These are phyloP conservation scores for Candida manassasensis DNA, from an alignment of 805 yeast genomes.

Conservation along the genomic window DNA sequence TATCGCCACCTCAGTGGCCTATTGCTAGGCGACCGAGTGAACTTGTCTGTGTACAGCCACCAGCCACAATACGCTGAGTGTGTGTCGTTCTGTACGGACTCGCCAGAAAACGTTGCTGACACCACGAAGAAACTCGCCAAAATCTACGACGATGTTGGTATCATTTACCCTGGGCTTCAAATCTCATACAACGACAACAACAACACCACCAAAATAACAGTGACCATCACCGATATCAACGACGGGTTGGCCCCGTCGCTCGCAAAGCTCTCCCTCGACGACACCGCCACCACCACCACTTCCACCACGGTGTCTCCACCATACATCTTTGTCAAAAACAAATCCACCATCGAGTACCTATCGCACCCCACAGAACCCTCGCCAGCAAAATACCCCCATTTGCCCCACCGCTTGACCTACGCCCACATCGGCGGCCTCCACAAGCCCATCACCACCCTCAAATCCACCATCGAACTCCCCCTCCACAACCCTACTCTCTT, in stretches of 20 bases:
- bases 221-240: conserved; percentile 24
- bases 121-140: conserved; percentile 30
- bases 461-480: conserved; percentile 74
- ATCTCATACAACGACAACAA: conserved; percentile 11
- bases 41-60: conserved; percentile 38
- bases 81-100: conserved; percentile 2
- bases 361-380: conserved; percentile 10
- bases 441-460: conserved; percentile 55
- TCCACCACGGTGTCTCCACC: conserved; percentile 39
- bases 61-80: conserved; percentile 44
- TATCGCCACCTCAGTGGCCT: conserved; percentile 33
- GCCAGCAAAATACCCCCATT: conserved; percentile 35
- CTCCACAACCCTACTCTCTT: conserved; percentile 72
- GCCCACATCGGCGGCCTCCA: conserved; percentile 72
- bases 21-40: conserved; percentile 45
- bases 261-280: conserved; percentile 28
- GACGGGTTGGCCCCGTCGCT: conserved; percentile 33
- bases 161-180: conserved; percentile 53
- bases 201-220: too few species aligned
- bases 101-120: not conserved
- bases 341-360: conserved; percentile 8
- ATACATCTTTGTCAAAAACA: conserved; percentile 33
- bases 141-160: conserved; percentile 49
- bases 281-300: conserved; percentile 7
- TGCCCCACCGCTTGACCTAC: conserved; percentile 45